Base-by-base conservation (phyloP, 331 rosid genomes). In the Quercus tomentella region DNA sequence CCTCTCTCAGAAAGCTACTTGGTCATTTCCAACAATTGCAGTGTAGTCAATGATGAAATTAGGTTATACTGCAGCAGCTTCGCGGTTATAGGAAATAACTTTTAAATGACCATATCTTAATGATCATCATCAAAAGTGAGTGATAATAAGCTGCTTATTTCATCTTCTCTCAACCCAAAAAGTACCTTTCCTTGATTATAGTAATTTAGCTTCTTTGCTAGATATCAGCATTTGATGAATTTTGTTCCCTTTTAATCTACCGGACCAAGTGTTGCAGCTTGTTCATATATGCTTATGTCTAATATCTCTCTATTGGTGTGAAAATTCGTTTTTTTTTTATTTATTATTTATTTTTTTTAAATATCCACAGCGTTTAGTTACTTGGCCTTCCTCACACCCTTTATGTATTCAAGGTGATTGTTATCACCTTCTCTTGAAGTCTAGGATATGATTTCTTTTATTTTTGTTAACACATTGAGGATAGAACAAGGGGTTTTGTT, bases 1-100 rank as follows among this genome's bases (percentile, higher is more conserved):
- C 98, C 99, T 77, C 76, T 93, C 21, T 90, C 55, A 88, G 84
- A 89, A 91, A 88, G 85, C 70, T 88, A 52, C 31, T 87, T 71
- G 87, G 89, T 76, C 85, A 81, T 81, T 70, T 74, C 74, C 92
- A 91, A 78, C 89, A 91, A 61, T 28, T 77, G 93, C 94, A 87
- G 89, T 82, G 60, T 56, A 92, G 87, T 35, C 92, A 90, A 80
- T 91, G 88, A 77, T 79, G 87, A 67, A 57, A 55, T 73, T 82
- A 68, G 84, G 49, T 70, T 78, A 69, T 77, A 81, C 88, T 63
- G 82, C 82, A 60, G 80, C 70, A 83, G 80, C 79, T 56, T 86
- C 79, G 73, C 68, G 73, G 77, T 77, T 70, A 55, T 77, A 82
- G 84, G 87, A 57, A 87, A 67, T 74, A 77, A 35, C 62, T 81